Evolutionary conservation across 2,329 filamentous ascomycete species (phyloP), one percentile per base, ranked within the genome.

Genomic region (Neoarthrinium moseri): DNA sequence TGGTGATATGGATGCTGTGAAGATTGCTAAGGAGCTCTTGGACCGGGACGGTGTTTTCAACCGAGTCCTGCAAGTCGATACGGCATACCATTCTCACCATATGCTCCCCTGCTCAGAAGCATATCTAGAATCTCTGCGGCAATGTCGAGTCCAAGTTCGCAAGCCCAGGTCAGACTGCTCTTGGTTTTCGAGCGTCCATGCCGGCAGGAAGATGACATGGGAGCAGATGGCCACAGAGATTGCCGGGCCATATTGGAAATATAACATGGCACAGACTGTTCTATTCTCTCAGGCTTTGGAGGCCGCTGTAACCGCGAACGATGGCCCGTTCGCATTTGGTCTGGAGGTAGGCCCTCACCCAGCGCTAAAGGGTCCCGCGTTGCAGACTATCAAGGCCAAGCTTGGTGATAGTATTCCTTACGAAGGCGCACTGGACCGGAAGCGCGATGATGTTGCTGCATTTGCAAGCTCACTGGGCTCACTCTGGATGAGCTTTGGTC

Each of bases 81-180:
- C 29, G 30, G 48, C 50, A 1, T 52, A 52, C 21, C 54, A 56
- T 33, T 54, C 52, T 1, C 30, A 36, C 3, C 52, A 56, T 26
- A 56, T 55, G 46, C 21, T 30, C 4, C 43, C 49, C 1, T 47
- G 42, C 36, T 43, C 12, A 5, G 27, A 33, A 2, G 29, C 46
- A 2, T 54, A 54, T 12, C 17, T 54, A 2, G 39, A 22, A 2
- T 51, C 48, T 5, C 18, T 53, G 11, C 35, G 8, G 15, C 10
- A 13, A 12, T 43, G 30, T 17, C 21, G 30, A 18, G 26, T 33
- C 8, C 29, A 20, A 17, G n/a, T 21, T 21, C 15, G 13, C 24
- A 34, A 23, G 38, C 12, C 21, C 2, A 30, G 10, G n/a, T n/a
- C n/a, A 12, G 17, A 18, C 6, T 47, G 41, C 17, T 37, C 24